Conservation (phyloP, 1,284 basidiomycete genomes). For the Leccinum fuscescens region DNA sequence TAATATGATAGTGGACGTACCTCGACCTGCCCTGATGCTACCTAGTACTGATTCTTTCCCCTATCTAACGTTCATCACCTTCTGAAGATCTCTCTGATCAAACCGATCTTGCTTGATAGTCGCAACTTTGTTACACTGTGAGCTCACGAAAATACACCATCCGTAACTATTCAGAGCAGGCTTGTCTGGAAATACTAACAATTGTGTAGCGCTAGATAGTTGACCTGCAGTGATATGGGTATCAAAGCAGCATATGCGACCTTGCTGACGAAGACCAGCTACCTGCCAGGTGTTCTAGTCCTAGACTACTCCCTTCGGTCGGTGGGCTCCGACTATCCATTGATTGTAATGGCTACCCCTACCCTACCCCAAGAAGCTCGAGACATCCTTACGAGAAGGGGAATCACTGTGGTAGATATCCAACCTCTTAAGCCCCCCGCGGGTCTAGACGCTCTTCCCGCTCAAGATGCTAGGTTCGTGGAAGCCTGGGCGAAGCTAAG, state of each 20-base stretch:
- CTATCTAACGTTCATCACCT: too few species aligned
- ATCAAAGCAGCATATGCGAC: constrained; percentile 54
- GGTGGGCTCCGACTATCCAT: constrained; percentile 70
- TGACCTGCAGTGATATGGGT: constrained; percentile 25
- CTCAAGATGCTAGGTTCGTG: constrained; percentile 64
- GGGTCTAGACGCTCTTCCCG: constrained; percentile 48
- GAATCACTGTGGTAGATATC: constrained; percentile 60
- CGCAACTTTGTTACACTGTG: neutral
- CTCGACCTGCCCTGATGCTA: too few species aligned
- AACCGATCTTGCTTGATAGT: neutral
- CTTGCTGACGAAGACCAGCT: constrained; percentile 62
- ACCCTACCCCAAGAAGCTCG: constrained; percentile 54
- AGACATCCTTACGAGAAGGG: constrained; percentile 51
- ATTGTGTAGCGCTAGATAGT: neutral
- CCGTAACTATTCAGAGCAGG: neutral
- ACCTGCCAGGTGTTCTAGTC: constrained; percentile 76
- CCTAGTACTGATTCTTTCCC: too few species aligned
- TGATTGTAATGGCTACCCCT: constrained; percentile 80
- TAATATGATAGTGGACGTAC: too few species aligned
- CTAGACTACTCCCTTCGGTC: constrained; percentile 65
- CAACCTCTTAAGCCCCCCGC: constrained; percentile 57
- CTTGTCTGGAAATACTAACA: neutral
- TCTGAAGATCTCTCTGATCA: neutral
- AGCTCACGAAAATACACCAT: neutral
- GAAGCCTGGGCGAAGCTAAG: constrained; percentile 92